Conservation (phyloP, 164 flowering plant species). For the Litsea cubeba region DNA sequence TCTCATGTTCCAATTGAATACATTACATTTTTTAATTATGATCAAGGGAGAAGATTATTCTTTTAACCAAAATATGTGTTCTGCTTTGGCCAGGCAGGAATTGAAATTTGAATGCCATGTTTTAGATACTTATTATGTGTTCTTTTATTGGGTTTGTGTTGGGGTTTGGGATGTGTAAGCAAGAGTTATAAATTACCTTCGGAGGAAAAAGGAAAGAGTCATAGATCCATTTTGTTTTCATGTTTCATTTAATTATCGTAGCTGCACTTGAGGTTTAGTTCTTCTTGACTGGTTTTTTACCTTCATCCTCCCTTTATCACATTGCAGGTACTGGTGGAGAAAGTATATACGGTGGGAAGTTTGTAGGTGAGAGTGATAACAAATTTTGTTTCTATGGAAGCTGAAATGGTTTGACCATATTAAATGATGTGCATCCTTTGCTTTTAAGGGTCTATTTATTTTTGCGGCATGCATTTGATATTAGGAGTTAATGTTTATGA, state of each 20-base stretch:
- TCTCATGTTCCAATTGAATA: too few species aligned
- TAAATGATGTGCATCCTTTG: background rate
- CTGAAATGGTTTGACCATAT: background rate
- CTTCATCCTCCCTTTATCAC: background rate
- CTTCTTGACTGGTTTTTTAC: background rate
- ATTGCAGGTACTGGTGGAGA: slow-evolving; percentile 83
- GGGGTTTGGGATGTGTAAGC: background rate
- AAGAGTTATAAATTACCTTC: too few species aligned
- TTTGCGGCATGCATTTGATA: background rate
- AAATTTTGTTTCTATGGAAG: background rate
- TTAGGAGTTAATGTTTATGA: too few species aligned
- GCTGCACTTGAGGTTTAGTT: background rate
- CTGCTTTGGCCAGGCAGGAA: background rate
- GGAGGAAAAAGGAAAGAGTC: background rate
- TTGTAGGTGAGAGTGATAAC: slow-evolving; percentile 55
- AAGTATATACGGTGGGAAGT: slow-evolving; percentile 79
- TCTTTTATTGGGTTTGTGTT: background rate
- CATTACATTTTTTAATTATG: too few species aligned
- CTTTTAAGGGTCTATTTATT: background rate
- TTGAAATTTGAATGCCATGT: background rate
- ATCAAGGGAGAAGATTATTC: too few species aligned
- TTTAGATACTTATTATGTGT: background rate
- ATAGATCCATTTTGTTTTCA: background rate
- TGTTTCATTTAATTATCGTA: background rate
- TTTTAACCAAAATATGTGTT: too few species aligned